Evolutionary conservation across 257 asterid genomes (phyloP).

Genomic region (Verbascum thapsus): DNA sequence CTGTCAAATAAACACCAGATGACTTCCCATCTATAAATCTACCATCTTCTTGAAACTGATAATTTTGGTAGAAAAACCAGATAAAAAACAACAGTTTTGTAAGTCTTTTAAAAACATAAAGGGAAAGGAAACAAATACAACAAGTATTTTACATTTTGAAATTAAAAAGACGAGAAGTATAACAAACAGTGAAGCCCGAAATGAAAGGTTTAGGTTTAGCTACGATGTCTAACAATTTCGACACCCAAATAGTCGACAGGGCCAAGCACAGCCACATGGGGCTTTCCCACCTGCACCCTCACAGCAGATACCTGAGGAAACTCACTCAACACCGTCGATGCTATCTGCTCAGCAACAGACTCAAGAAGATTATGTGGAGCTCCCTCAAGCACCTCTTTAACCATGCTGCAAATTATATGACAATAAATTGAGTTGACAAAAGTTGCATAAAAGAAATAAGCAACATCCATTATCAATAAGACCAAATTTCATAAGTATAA

Average conservation of each 20-base stretch:
- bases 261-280: slow-evolving; percentile 84
- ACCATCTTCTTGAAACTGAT: too few relatives aligned
- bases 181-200: slow-evolving; percentile 3
- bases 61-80: too few relatives aligned
- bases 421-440: slow-evolving; percentile 1
- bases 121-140: background rate
- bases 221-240: slow-evolving; percentile 63
- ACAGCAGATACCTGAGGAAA: slow-evolving; percentile 60
- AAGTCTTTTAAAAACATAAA: background rate
- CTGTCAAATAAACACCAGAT: too few relatives aligned
- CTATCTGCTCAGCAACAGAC: slow-evolving; percentile 71
- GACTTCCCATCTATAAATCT: too few relatives aligned
- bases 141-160: background rate
- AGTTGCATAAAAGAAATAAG: background rate
- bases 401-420: slow-evolving; percentile 51
- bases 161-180: background rate
- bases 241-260: slow-evolving; percentile 83
- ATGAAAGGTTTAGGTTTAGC: slow-evolving; percentile 19
- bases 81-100: too few relatives aligned
- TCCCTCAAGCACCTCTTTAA: slow-evolving; percentile 71
- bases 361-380: slow-evolving; percentile 78
- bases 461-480: background rate
- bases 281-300: slow-evolving; percentile 82
- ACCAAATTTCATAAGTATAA: too few relatives aligned
- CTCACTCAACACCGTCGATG: slow-evolving; percentile 53